Base-by-base conservation (phyloP, 2,329 filamentous ascomycete species). In the Colletotrichum cereale region DNA sequence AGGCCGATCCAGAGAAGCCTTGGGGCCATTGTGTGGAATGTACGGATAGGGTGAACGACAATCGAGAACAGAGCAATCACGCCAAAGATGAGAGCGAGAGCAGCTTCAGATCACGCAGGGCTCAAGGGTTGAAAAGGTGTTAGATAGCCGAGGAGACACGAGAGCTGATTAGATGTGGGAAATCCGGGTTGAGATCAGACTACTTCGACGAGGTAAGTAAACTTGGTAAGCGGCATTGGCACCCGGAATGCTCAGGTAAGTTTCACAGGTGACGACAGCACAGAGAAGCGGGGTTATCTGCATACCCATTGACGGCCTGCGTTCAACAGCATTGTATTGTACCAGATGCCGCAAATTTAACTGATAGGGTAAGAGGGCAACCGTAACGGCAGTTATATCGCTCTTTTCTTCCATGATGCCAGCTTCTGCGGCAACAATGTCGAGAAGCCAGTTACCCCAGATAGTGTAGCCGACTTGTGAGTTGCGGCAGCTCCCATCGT, bases 1-100 rank as follows among this genome's bases (percentile, higher is more conserved):
- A 97, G 87, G 68, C 95, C 94, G 66, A 97, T 90, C 90, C 91
- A 97, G 76, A 94, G 86, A 62, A 96, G 78, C 81, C 88, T 89
- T 68, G 86, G 85, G 53, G 87, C 83, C 88, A 90, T 90, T 56
- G 66, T 67, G 48, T 53, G 48, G 5, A 18, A 14, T n/a, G 16
- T n/a, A n/a, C n/a, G n/a, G n/a, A n/a, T 64, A 29, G 18, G 5
- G 21, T 40, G 24, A 40, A 29, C 34, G 57, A 8, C 21, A 42
- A 34, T 29, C 36, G 24, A n/a, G n/a, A 24, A 21, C 12, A 36
- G 18, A 42, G 12, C 31, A 26, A 8, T 10, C 14, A 21, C 14
- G 47, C 12, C 29, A 10, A 4, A 26, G 18, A 36, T 1, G 26
- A 38, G 21, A 48, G 31, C 24, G 42, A 24, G 16, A 24, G 34